Base-by-base conservation (phyloP, 139 green algal species). In the Picochlorum sp. region DNA sequence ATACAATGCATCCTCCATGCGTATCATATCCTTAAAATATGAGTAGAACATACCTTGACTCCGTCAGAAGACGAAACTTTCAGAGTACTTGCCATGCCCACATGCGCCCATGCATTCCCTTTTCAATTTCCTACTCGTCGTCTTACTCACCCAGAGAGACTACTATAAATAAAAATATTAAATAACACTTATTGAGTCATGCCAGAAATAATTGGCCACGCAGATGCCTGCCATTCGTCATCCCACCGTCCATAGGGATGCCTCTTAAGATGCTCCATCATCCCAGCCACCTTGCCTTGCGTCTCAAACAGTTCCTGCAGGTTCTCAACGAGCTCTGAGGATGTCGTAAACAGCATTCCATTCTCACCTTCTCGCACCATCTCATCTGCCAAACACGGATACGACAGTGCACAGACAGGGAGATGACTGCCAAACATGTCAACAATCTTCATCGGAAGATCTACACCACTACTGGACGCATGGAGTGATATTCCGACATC, bases 361-460 rank as follows among this genome's bases (percentile, higher is more conserved):
- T 87, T 95, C 62, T 76, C 45, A 2, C 80, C 80, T 3, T 85
- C 65, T 4, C 60, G 20, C 14, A 97, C 85, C 44, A 96, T 80
- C 57, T 65, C 58, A 75, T 97, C 89, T 6, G 20, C 18, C 8
- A 96, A 86, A 78, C 84, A 95, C 38, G 56, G 57, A 77, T 96
- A 99, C 45, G 67, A 45, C 16, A 84, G 69, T 3, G 91, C 84
- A 59, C 78, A 89, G 1, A 97, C 94, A 5, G 94, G 94, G 49
- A 97, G 71, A 5, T 87, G 89, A 58, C 79, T 81, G 0, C 93
- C 93, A 82, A 95, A 97, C 93, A 98, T 97, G 77, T 98, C 92
- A 3, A 98, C 87, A 8, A 97, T 86, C 78, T 98, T 98, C 93
- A 98, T 98, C 1, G 93, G 93, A 47, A 99, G 82, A 71, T 99